Percentiles rank a stretch among this genome's conserved stretches.
Evolutionary conservation across 2,329 filamentous ascomycete genomes (phyloP).

Genomic region (Penicillium corylophilum): DNA sequence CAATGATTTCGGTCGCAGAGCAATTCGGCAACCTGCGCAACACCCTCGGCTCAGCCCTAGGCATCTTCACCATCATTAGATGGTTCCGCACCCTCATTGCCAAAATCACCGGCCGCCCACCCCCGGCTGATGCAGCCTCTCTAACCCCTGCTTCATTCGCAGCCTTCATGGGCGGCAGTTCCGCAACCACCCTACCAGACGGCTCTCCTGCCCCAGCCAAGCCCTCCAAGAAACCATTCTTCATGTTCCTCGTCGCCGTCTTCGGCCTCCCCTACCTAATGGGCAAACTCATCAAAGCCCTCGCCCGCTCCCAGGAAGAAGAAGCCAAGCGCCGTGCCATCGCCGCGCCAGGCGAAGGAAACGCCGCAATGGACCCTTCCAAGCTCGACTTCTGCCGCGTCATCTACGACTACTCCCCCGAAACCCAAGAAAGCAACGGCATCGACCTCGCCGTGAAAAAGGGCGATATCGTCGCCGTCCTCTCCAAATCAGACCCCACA

Average conservation of each 20-base stretch:
- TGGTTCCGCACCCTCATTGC: slow-evolving; percentile 91
- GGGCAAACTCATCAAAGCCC: slow-evolving; percentile 86
- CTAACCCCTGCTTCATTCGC: slow-evolving; percentile 91
- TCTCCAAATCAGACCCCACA: slow-evolving; percentile 87
- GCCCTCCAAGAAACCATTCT: slow-evolving; percentile 89
- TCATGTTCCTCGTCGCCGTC: slow-evolving; percentile 92
- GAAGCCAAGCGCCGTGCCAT: slow-evolving; percentile 52
- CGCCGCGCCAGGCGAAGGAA: slow-evolving; percentile 32
- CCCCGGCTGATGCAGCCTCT: slow-evolving; percentile 79
- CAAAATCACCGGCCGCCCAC: slow-evolving; percentile 87
- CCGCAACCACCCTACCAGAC: slow-evolving; percentile 55
- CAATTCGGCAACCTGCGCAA: slow-evolving; percentile 93
- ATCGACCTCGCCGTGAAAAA: slow-evolving; percentile 91
- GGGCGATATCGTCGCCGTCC: slow-evolving; percentile 90
- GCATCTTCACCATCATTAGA: slow-evolving; percentile 92
- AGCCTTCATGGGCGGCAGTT: slow-evolving; percentile 72
- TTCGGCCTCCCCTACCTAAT: slow-evolving; percentile 96
- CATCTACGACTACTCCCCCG: slow-evolving; percentile 89
- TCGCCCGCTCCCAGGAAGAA: slow-evolving; percentile 82
- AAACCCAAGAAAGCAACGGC: slow-evolving; percentile 61
- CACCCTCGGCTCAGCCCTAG: slow-evolving; percentile 87
- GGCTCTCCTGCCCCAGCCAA: slow-evolving; percentile 66
- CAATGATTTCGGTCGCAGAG: slow-evolving; percentile 97
- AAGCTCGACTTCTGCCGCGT: slow-evolving; percentile 97
- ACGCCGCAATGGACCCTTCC: slow-evolving; percentile 69